These are phyloP conservation scores for Phylloporus rhodoxanthus DNA, from an alignment of 768 basidiomycete genomes.

Conservation along the genomic window DNA sequence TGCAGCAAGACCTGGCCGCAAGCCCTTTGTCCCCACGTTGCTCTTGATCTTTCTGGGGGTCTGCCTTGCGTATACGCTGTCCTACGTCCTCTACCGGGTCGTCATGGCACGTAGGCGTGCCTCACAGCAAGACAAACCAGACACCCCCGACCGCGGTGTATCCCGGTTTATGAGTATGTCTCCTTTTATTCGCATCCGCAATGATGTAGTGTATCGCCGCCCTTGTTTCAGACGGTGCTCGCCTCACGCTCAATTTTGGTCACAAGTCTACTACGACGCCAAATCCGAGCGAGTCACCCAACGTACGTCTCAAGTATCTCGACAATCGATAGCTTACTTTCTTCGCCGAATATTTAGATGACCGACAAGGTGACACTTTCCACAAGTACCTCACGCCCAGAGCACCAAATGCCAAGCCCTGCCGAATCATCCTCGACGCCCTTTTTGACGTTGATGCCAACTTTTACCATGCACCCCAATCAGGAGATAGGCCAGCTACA, in stretches of 20 bases:
- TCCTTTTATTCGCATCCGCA: background rate
- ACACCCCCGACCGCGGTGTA: conserved; percentile 20
- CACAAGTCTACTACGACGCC: background rate
- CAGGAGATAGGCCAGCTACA: background rate
- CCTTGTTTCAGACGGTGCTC: conserved; percentile 16
- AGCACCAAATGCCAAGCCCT: conserved; percentile 7
- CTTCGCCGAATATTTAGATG: conserved; percentile 2
- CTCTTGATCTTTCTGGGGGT: conserved; percentile 22
- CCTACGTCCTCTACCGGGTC: conserved; percentile 26
- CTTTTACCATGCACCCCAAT: conserved; percentile 10
- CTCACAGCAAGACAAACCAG: conserved; percentile 11
- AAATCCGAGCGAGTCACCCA: background rate
- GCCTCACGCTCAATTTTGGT: conserved; percentile 21
- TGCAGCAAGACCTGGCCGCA: background rate
- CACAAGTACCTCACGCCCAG: conserved; percentile 5
- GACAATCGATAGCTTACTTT: background rate
- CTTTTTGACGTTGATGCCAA: conserved; percentile 8
- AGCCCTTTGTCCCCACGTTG: conserved; percentile 14
- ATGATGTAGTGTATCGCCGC: background rate
- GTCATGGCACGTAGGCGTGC: conserved; percentile 14
- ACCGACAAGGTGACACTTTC: conserved; percentile 16
- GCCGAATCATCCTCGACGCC: conserved; percentile 13
- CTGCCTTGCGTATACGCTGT: conserved; percentile 22
- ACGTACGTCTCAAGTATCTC: conserved; percentile 10
- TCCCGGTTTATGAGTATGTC: conserved; percentile 26